A percentile compares a stretch with the other conserved stretches of the same genome.
Conservation (phyloP, 2,329 filamentous ascomycete genomes). For the Aureobasidium subglaciale region DNA sequence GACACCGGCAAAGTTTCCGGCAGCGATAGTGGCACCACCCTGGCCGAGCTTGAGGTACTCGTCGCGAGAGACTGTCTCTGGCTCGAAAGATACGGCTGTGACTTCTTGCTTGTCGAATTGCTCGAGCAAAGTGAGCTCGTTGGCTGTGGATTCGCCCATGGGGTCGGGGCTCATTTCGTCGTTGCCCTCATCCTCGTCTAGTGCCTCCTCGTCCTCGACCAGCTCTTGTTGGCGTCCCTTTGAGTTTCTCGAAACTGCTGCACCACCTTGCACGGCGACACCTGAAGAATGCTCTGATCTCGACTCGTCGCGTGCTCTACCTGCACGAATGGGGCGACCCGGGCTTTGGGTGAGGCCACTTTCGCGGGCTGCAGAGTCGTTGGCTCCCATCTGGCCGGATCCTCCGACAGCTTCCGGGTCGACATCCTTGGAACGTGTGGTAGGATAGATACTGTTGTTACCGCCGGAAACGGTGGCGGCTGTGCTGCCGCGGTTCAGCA, state of each 20-base stretch:
- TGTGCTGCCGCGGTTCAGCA: constrained; percentile 20
- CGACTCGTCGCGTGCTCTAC: background rate
- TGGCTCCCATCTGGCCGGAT: constrained; percentile 21
- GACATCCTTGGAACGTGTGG: background rate
- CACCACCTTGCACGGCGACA: constrained; percentile 16
- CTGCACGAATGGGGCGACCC: constrained; percentile 3
- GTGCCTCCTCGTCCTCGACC: background rate
- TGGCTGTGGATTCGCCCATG: constrained; percentile 13
- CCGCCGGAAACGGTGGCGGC: constrained; percentile 11
- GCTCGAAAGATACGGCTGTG: constrained; percentile 16
- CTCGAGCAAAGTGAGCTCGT: constrained; percentile 18
- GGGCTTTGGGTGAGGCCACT: constrained; percentile 21
- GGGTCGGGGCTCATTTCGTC: constrained; percentile 13
- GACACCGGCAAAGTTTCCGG: constrained; percentile 22
- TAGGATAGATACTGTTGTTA: constrained; percentile 8
- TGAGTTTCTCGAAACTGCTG: constrained; percentile 4
- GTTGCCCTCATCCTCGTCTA: constrained; percentile 7
- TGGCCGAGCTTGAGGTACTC: constrained; percentile 19
- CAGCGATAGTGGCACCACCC: constrained; percentile 23
- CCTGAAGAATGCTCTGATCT: constrained; percentile 12
- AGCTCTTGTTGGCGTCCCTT: background rate
- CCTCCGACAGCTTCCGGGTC: constrained; percentile 16
- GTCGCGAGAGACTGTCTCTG: constrained; percentile 12
- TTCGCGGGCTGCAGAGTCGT: constrained; percentile 18
- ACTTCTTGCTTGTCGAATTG: constrained; percentile 18